These are phyloP conservation scores for Ophiocordyceps camponoti-rufipedis DNA, from an alignment of 2,329 filamentous ascomycete genomes.

Conservation along the genomic window DNA sequence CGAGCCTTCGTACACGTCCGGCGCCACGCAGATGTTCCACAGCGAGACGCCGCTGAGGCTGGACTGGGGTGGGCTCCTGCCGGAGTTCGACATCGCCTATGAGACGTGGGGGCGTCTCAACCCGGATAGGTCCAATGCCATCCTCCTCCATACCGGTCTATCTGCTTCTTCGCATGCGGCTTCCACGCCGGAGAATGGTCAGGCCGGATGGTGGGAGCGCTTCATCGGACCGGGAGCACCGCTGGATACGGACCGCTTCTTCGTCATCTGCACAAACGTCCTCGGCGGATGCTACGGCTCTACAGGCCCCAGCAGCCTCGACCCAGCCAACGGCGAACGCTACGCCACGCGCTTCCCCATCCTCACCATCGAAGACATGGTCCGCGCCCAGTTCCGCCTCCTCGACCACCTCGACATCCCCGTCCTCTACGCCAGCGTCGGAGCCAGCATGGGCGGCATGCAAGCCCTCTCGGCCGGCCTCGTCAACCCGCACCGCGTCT, in stretches of 20 bases:
- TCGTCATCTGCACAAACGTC: slow-evolving; percentile 91
- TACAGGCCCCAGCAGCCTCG: slow-evolving; percentile 74
- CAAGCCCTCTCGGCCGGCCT: slow-evolving; percentile 78
- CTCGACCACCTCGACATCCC: slow-evolving; percentile 61
- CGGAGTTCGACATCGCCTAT: slow-evolving; percentile 78
- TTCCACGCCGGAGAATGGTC: slow-evolving; percentile 70
- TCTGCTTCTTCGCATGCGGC: slow-evolving; percentile 96
- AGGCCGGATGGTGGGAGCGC: slow-evolving; percentile 96
- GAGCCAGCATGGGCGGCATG: slow-evolving; percentile 97
- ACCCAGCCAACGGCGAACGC: slow-evolving; percentile 70
- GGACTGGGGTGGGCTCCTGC: slow-evolving; percentile 89
- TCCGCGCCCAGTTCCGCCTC: slow-evolving; percentile 80
- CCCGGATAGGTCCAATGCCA: slow-evolving; percentile 65
- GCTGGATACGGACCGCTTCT: slow-evolving; percentile 80
- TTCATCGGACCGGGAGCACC: slow-evolving; percentile 82
- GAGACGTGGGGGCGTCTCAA: slow-evolving; percentile 83
- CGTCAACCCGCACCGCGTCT: slow-evolving; percentile 66
- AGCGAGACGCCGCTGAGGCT: slow-evolving; percentile 59
- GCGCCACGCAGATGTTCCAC: slow-evolving; percentile 62
- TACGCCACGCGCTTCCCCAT: slow-evolving; percentile 95
- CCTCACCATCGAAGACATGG: slow-evolving; percentile 93
- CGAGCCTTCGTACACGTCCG: slow-evolving; percentile 86
- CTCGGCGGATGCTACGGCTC: slow-evolving; percentile 92
- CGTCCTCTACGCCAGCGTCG: slow-evolving; percentile 78
- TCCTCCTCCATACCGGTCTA: slow-evolving; percentile 81